Evolutionary conservation across 2,329 filamentous ascomycete genomes (phyloP).

Genomic region (Mycosphaerelloides madeirae): DNA sequence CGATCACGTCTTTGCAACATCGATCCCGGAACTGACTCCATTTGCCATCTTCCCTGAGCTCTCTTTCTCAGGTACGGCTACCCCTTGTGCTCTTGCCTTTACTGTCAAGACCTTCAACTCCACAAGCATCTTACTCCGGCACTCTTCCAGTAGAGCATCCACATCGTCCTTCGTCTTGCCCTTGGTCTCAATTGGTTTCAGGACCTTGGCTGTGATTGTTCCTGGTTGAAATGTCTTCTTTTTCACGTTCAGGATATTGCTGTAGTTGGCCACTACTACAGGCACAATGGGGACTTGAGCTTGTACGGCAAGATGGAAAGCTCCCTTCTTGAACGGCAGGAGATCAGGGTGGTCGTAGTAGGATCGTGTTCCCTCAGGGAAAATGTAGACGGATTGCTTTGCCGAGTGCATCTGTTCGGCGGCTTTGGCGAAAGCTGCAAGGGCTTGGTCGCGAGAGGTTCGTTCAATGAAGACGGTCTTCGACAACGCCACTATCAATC

Average conservation of each 20-base stretch:
- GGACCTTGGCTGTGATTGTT: slow-evolving; percentile 61
- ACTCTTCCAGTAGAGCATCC: slow-evolving; percentile 63
- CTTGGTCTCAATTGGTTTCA: slow-evolving; percentile 74
- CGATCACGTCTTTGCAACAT: slow-evolving; percentile 9
- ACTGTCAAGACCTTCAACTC: slow-evolving; percentile 44
- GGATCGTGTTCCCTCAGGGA: slow-evolving; percentile 87
- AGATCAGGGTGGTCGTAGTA: slow-evolving; percentile 77
- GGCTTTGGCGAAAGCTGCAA: slow-evolving; percentile 79
- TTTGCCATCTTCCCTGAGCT: slow-evolving; percentile 12
- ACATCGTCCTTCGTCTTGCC: slow-evolving; percentile 72
- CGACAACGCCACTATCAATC: slow-evolving; percentile 59
- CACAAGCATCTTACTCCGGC: slow-evolving; percentile 70
- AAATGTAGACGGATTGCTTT: slow-evolving; percentile 70
- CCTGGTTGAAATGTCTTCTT: slow-evolving; percentile 40
- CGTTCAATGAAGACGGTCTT: slow-evolving; percentile 95
- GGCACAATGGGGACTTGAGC: slow-evolving; percentile 91
- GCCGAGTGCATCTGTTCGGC: slow-evolving; percentile 70
- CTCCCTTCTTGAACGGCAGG: slow-evolving; percentile 97
- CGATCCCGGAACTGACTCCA: slow-evolving; percentile 15
- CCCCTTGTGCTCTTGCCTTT: slow-evolving; percentile 25
- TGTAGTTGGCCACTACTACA: slow-evolving; percentile 54
- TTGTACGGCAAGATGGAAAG: slow-evolving; percentile 92
- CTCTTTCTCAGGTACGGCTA: slow-evolving; percentile 15
- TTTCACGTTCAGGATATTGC: slow-evolving; percentile 44
- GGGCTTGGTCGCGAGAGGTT: slow-evolving; percentile 73